Evolutionary conservation across 192 early-diverging fungal genomes (phyloP), one percentile per base, ranked within the genome.

Genomic region (Podochytrium sp.): DNA sequence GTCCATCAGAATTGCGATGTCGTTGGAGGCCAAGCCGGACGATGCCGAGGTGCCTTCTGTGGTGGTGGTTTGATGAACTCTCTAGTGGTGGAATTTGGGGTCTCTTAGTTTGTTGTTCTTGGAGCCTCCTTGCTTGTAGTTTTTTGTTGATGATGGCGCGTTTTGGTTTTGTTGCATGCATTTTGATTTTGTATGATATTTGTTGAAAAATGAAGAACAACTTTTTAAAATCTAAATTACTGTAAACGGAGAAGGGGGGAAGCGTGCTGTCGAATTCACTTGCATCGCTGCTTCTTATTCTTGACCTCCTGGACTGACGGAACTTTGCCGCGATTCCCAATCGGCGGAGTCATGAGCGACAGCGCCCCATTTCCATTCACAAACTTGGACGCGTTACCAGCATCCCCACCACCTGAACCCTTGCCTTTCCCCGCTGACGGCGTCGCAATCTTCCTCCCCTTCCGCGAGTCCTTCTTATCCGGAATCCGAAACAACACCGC

Each of bases 1-100:
- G 53, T 83, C 84, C 67, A 80, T 94, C 56, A 89, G 64, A 20
- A 41, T 67, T 58, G 74, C 86, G 64, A 63, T 91, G 37, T 87
- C 90, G 1, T 74, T 86, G 50, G 50, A 69, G 14, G 32, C 35
- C 2, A 61, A 61, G 14, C n/a, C 6, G 6, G 64, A 10, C 1
- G 25, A 41, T 16, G 64, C 33, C 34, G 18, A 20, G 1, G n/a
- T n/a, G n/a, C n/a, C n/a, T n/a, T n/a, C n/a, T n/a, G n/a, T n/a
- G n/a, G n/a, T n/a, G n/a, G n/a, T n/a, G n/a, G n/a, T n/a, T n/a
- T n/a, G n/a, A n/a, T n/a, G n/a, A n/a, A n/a, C n/a, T n/a, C n/a
- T n/a, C n/a, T n/a, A n/a, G n/a, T n/a, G n/a, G n/a, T n/a, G n/a
- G n/a, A n/a, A n/a, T 33, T 6, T 4, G 14, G 32, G 27, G 3